Base-by-base conservation (phyloP, 371 early-diverging fungal species). In the Dichotomocladium elegans region DNA sequence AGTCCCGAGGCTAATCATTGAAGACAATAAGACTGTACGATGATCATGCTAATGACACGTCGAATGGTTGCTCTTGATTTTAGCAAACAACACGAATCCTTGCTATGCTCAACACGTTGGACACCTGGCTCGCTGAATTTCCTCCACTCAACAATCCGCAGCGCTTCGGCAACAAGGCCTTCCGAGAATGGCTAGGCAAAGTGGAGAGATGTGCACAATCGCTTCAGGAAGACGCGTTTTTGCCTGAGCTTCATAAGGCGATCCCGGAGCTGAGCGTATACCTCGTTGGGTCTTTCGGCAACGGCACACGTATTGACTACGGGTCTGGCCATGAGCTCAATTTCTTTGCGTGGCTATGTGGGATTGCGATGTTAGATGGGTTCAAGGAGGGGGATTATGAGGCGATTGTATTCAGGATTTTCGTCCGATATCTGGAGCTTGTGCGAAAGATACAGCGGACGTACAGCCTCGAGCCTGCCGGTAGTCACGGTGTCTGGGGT, bases 271-370 rank as follows among this genome's bases (percentile, higher is more conserved):
- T 96, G 6, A 57, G 68, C 0, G 69, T 83, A 30, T 99, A 99
- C 70, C 70, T 96, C n/a, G 63, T 60, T 3, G 79, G 83, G 44
- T 79, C 87, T 41, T 98, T 99, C 83, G 99, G 99, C 21, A 91
- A 98, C 64, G 75, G 78, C 5, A 89, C 86, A 3, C 85, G 99
- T 34, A 91, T 99, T 27, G 99, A 99, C 72, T 99, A 99, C 76
- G 99, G 99, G n/a, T 95, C 95, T 21, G 99, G 99, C 0, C 99
- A 99, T 63, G 99, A 99, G 76, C 77, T 96, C 14, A 89, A 88
- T 47, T 99, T 99, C 66, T 67, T 93, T n/a, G 88, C 91, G 6
- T 99, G 92, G 80, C 72, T 99, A 21, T 73, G 82, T 41, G 90
- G 89, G 41, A 70, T 95, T 22, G 74, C 82, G 28, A 70, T 87